A percentile compares a stretch with the other conserved stretches of the same genome.
phyloP scores from a whole-genome alignment of 768 basidiomycete genomes.

The Crucibulum laeve region DNA sequence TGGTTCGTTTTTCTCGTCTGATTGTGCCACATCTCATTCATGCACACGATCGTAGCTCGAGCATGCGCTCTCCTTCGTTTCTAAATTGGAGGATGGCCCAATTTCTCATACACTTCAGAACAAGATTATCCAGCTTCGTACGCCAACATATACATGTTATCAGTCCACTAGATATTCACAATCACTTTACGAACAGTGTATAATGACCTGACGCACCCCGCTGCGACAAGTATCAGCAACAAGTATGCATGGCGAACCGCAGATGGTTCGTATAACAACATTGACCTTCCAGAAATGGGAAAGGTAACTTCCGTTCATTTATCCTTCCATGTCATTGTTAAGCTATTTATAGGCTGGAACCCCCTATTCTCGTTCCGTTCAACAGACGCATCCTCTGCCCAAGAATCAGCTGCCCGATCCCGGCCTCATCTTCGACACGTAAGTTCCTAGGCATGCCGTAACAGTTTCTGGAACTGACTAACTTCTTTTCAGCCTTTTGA shows the following conservation, averaged over 20 bases:
- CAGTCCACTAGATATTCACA: background rate
- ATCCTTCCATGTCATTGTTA: background rate
- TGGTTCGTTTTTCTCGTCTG: slow-evolving; percentile 39
- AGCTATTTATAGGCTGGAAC: slow-evolving; percentile 44
- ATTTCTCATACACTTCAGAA: slow-evolving; percentile 32
- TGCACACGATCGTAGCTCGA: slow-evolving; percentile 49
- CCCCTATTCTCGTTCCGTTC: slow-evolving; percentile 82
- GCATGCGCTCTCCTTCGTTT: slow-evolving; percentile 59
- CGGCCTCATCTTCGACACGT: slow-evolving; percentile 77
- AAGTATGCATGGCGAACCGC: slow-evolving; percentile 65
- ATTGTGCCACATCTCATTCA: background rate
- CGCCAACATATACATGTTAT: slow-evolving; percentile 18
- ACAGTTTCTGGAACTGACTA: background rate
- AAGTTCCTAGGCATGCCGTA: slow-evolving; percentile 13
- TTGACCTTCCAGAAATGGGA: slow-evolving; percentile 64
- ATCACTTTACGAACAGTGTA: slow-evolving; percentile 47
- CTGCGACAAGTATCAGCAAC: slow-evolving; percentile 62
- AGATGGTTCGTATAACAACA: slow-evolving; percentile 78
- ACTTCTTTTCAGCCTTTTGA: slow-evolving; percentile 39
- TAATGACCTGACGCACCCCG: slow-evolving; percentile 77
- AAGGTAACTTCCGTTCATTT: slow-evolving; percentile 28
- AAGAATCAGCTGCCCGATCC: slow-evolving; percentile 71
- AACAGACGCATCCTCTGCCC: slow-evolving; percentile 62
- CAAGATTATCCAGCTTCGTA: slow-evolving; percentile 53
- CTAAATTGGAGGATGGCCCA: slow-evolving; percentile 48